A percentile compares a stretch with the other conserved stretches of the same genome.
Evolutionary conservation across 116 monocot species (phyloP).

Genomic region (Dioscorea cayenensis): DNA sequence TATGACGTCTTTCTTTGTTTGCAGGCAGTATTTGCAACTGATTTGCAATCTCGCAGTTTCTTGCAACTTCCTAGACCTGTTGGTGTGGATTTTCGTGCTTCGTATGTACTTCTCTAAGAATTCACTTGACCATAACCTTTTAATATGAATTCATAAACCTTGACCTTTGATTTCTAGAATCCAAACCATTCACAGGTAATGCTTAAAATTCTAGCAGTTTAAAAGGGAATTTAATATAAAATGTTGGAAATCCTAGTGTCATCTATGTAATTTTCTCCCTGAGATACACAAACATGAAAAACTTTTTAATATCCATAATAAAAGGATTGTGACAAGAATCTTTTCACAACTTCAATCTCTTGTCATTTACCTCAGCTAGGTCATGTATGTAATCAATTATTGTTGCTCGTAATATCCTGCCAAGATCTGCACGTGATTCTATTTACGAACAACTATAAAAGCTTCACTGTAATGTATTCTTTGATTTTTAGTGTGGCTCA

Average conservation of each 20-base stretch:
- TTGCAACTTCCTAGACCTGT: constrained; percentile 83
- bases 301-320: no score
- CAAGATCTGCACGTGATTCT: not conserved
- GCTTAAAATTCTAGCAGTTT: no score
- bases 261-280: no score
- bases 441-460: not conserved
- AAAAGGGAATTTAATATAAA: no score
- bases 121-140: not conserved
- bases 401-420: not conserved
- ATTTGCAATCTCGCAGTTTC: constrained; percentile 89
- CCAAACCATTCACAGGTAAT: not conserved
- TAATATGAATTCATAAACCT: not conserved
- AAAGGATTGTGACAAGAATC: no score
- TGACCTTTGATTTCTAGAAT: not conserved
- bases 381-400: no score
- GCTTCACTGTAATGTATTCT: not conserved
- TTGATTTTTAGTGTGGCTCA: not conserved
- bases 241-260: no score
- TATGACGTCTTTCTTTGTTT: constrained; percentile 4
- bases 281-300: no score
- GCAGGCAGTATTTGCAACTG: constrained; percentile 90
- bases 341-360: no score
- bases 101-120: constrained; percentile 49
- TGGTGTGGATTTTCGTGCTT: constrained; percentile 98
- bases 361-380: no score